Percentiles rank a stretch among this genome's conserved stretches.
These are phyloP conservation scores for Dissophora globulifera DNA, from an alignment of 192 early-diverging fungal species.

Conservation along the genomic window DNA sequence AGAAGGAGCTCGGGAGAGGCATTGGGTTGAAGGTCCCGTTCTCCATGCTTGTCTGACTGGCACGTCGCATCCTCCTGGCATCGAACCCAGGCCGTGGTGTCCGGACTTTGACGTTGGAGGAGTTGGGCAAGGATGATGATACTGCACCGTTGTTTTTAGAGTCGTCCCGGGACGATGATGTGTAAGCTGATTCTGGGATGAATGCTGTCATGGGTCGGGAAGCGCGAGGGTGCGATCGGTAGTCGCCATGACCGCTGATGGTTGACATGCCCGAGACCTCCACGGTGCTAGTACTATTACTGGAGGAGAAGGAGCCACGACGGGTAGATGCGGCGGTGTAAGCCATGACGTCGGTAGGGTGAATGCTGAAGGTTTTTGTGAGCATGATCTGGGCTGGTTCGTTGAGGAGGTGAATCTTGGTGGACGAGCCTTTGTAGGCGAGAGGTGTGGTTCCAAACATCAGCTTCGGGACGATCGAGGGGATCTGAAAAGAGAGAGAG, in stretches of 20 bases:
- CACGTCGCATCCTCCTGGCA: conserved; percentile 54
- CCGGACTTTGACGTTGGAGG: conserved; percentile 24
- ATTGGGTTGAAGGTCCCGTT: conserved; percentile 66
- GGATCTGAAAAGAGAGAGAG: conserved; percentile 18
- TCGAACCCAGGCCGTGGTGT: conserved; percentile 49
- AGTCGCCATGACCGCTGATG: conserved; percentile 40
- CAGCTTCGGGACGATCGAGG: conserved; percentile 57
- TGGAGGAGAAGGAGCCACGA: conserved; percentile 47
- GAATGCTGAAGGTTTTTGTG: conserved; percentile 51
- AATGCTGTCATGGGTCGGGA: conserved; percentile 44
- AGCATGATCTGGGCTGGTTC: conserved; percentile 48
- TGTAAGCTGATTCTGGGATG: conserved; percentile 50
- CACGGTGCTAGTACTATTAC: conserved; percentile 16
- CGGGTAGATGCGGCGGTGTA: conserved; percentile 37
- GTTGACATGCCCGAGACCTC: conserved; percentile 33
- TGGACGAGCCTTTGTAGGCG: conserved; percentile 61
- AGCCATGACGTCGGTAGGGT: conserved; percentile 36
- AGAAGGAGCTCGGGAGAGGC: conserved; percentile 57
- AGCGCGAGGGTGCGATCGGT: conserved; percentile 22
- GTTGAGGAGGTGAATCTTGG: conserved; percentile 57
- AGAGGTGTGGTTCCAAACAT: conserved; percentile 65
- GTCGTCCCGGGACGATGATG: conserved; percentile 10
- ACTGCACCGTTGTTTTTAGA: neutral
- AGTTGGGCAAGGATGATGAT: conserved; percentile 33
- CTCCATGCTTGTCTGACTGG: conserved; percentile 67